Conservation (phyloP, 257 asterid genomes). For the Voacanga thouarsii region DNA sequence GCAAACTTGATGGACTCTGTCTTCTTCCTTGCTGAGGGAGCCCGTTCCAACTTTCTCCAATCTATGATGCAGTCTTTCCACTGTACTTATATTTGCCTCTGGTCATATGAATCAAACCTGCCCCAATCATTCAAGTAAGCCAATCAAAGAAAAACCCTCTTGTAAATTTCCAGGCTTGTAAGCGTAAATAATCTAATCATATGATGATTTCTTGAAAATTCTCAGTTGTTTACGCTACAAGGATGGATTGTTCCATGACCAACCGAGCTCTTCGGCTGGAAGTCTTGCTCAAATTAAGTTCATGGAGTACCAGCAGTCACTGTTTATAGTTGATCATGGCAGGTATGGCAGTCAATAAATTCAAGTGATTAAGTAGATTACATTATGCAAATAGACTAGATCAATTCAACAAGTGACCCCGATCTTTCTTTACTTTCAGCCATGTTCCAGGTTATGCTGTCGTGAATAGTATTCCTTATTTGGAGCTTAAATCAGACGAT, state of each 20-base stretch:
- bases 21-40: conserved; percentile 50
- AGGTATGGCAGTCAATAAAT: conserved; percentile 26
- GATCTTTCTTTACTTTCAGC: conserved; percentile 28
- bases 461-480: conserved; percentile 45
- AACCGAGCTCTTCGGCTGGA: conserved; percentile 43
- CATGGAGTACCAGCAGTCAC: conserved; percentile 39
- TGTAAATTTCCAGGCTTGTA: not conserved
- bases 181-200: not conserved
- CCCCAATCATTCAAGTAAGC: conserved; percentile 56
- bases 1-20: conserved; percentile 48
- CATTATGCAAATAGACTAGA: not conserved
- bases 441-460: conserved; percentile 72
- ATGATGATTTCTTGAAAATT: not conserved
- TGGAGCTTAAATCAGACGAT: conserved; percentile 47
- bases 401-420: not conserved
- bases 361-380: not conserved
- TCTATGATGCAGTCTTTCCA: conserved; percentile 48
- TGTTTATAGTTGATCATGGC: conserved; percentile 15
- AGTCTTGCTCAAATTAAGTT: conserved; percentile 46
- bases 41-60: conserved; percentile 45
- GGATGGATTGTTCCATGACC: conserved; percentile 45
- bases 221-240: conserved; percentile 44
- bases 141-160: not conserved
- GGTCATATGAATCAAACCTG: conserved; percentile 36
- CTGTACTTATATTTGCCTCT: conserved; percentile 61